Evolutionary conservation across 805 yeast genomes (phyloP), one percentile per base, ranked within the genome.

Genomic region (Pichia heedii): DNA sequence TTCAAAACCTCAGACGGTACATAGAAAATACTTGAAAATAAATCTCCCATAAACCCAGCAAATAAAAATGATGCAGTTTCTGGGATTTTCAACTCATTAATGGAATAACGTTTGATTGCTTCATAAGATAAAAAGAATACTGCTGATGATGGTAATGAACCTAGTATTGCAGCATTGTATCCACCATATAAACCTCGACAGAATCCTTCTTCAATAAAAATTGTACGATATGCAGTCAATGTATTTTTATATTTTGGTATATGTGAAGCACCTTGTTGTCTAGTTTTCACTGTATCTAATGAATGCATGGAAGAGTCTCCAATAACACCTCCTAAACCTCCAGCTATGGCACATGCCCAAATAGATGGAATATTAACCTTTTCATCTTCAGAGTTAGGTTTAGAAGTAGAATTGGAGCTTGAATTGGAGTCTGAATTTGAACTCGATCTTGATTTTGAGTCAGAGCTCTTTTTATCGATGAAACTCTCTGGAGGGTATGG

Each of bases 291-390:
- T 0, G 98, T 93, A 58, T 93, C 99, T 30, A 93, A 65, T 0
- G 97, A 89, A 63, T 93, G 97, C 97, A 93, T 93, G 26, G 77
- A 66, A 1, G 93, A 74, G 56, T 90, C 98, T 13, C 97, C 97
- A 33, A 89, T 76, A 43, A 85, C 80, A 1, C 97, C 98, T 8
- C 98, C 98, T 39, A 90, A 64, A 0, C 95, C 97, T 35, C 98
- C 98, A 0, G 97, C 96, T 33, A 88, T 43, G 70, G 87, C 70
- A 57, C 87, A 77, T 55, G 74, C 71, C 49, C 73, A 37, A 21
- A 82, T 61, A 6, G 83, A 73, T 0, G 77, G 67, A 8, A 39
- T 32, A 22, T 16, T 33, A 22, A 33, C 43, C 4, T 29, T 13
- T 8, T 33, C 41, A 16, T 36, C 34, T n/a, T 19, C 19, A 4